A percentile compares a stretch with the other conserved stretches of the same genome.
phyloP scores from a whole-genome alignment of 257 asterid genomes.

The Eustoma russellianum region DNA sequence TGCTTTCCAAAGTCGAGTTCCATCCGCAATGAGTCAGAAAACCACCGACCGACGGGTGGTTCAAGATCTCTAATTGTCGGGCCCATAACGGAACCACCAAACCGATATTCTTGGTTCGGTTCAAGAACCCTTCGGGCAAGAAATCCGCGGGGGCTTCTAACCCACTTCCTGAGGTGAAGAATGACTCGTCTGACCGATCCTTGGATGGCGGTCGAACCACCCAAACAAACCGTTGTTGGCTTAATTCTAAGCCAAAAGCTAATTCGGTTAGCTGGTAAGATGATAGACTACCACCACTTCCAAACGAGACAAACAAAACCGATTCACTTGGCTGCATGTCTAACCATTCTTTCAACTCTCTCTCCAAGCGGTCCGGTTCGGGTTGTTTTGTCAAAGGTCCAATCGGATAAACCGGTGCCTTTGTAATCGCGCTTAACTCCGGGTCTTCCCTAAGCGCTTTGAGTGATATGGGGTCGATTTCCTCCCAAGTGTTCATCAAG shows the following conservation, averaged over 20 bases:
- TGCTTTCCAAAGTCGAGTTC: slow-evolving; percentile 54
- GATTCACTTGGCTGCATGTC: slow-evolving; percentile 49
- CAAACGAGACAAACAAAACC: slow-evolving; percentile 52
- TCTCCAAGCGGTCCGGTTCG: slow-evolving; percentile 6
- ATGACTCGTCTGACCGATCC: slow-evolving; percentile 33
- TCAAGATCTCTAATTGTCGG: slow-evolving; percentile 32
- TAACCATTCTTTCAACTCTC: slow-evolving; percentile 29
- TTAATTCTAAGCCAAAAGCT: slow-evolving; percentile 58
- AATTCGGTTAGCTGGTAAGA: slow-evolving; percentile 37
- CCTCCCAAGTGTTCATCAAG: slow-evolving; percentile 56
- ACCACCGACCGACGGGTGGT: slow-evolving; percentile 45
- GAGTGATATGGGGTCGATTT: slow-evolving; percentile 38
- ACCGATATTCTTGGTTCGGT: slow-evolving; percentile 24
- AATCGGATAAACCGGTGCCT: slow-evolving; percentile 40
- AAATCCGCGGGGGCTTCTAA: slow-evolving; percentile 14
- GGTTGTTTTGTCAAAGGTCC: slow-evolving; percentile 46
- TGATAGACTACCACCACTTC: slow-evolving; percentile 56
- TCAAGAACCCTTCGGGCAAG: slow-evolving; percentile 38
- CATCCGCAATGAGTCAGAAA: slow-evolving; percentile 66
- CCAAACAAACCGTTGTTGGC: slow-evolving; percentile 51
- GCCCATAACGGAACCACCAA: slow-evolving; percentile 36
- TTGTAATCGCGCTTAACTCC: slow-evolving; percentile 12
- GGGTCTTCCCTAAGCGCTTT: slow-evolving; percentile 34
- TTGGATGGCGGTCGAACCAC: slow-evolving; percentile 44
- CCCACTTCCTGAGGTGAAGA: slow-evolving; percentile 16